phyloP scores from a whole-genome alignment of 805 yeast genomes.

The Wickerhamomyces tratensis region DNA sequence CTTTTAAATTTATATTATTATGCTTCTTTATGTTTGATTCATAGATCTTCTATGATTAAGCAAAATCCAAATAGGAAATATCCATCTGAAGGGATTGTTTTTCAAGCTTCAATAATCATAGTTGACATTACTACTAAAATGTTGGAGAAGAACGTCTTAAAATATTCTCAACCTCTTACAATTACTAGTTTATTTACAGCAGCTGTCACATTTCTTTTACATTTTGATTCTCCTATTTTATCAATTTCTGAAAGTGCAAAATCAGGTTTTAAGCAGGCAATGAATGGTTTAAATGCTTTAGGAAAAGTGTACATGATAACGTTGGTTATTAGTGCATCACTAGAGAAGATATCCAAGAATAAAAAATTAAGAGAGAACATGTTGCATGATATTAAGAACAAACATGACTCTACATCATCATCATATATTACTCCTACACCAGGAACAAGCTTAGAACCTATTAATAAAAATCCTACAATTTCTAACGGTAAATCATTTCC shows the following conservation, averaged over 20 bases:
- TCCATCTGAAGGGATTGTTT: conserved; percentile 50
- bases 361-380: conserved; percentile 16
- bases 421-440: too few species aligned
- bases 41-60: conserved; percentile 54
- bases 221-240: conserved; percentile 33
- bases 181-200: conserved; percentile 56
- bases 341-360: conserved; percentile 32
- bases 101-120: conserved; percentile 74
- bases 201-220: conserved; percentile 62
- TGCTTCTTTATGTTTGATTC: conserved; percentile 60
- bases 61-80: conserved; percentile 10
- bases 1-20: conserved; percentile 62
- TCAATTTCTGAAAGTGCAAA: conserved; percentile 27
- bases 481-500: too few species aligned
- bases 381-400: background rate
- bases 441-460: too few species aligned
- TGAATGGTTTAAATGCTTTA: conserved; percentile 24
- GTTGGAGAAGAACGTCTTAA: conserved; percentile 36
- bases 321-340: conserved; percentile 37
- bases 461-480: background rate
- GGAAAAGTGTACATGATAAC: conserved; percentile 47
- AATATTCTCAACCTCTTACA: conserved; percentile 46
- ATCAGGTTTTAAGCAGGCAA: conserved; percentile 22
- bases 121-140: conserved; percentile 52
- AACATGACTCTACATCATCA: too few species aligned